A percentile compares a stretch with the other conserved stretches of the same genome.
phyloP scores from a whole-genome alignment of 1,139 yeast genomes.

The Protomyces gravidus region DNA sequence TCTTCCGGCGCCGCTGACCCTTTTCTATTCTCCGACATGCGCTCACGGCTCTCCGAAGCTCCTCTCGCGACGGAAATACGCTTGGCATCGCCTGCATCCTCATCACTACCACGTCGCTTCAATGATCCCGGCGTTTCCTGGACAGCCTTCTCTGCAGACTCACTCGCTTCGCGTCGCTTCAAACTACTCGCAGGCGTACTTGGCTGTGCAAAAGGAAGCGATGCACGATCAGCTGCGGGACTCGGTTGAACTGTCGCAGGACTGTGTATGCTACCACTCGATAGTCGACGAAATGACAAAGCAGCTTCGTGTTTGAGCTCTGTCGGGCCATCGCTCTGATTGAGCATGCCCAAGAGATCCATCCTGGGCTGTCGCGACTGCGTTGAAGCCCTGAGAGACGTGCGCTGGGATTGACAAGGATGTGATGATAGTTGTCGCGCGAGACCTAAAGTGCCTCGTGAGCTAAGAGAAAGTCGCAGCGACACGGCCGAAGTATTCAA shows the following conservation, averaged over 20 bases:
- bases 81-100: background rate
- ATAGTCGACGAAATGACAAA: conserved; percentile 11
- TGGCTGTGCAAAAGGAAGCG: conserved; percentile 2
- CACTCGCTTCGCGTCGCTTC: background rate
- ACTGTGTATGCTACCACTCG: conserved; percentile 5
- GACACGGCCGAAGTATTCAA: too few species aligned
- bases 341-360: conserved; percentile 21
- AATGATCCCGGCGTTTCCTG: background rate
- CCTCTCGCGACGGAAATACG: background rate
- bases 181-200: background rate
- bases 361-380: background rate
- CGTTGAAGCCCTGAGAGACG: too few species aligned
- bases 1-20: background rate
- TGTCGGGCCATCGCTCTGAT: conserved; percentile 2
- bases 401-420: background rate
- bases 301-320: conserved; percentile 10
- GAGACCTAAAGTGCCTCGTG: too few species aligned
- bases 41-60: background rate
- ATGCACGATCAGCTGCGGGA: background rate
- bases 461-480: too few species aligned
- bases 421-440: too few species aligned
- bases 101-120: background rate
- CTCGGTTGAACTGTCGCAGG: conserved; percentile 3
- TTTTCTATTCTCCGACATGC: background rate
- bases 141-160: conserved; percentile 1